Base-by-base conservation (phyloP, 2,329 filamentous ascomycete species). In the Hypoxylon sp. region DNA sequence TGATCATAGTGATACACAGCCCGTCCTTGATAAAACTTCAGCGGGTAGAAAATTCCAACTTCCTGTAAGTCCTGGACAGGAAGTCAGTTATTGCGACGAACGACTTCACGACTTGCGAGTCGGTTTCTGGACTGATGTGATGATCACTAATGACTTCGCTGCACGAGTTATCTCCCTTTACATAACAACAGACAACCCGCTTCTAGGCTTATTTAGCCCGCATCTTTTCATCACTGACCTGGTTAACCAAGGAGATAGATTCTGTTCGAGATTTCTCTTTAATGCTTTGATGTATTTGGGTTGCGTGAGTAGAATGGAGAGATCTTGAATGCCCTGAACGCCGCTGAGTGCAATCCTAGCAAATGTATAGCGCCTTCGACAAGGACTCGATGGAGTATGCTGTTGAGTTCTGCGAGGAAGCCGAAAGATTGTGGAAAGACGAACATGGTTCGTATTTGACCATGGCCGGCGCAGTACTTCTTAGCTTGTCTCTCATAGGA, bases 181-280 rank as follows among this genome's bases (percentile, higher is more conserved):
- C 45, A 63, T 81, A 4, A 69, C 74, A 55, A 81, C 79, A 1
- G 80, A 82, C 11, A 78, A 81, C 55, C 79, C 80, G 0, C 70
- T 82, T 1, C 65, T 82, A 11, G 79, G 78, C 1, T 59, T 74
- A 0, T 82, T 82, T 45, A 73, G 80, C 25, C 65, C 80, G 0
- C 17, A 72, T 19, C 65, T 80, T 0, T 80, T 82, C 45, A 63
- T 82, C 13, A 51, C 70, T 9, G 76, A 81, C 57, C 67, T 82
- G 2, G 63, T 78, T 2, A 53, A 62, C 13, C 59, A 70, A 3
- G 59, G 63, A 13, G 48, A 57, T 2, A 64, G 69, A 0, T 76
- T 76, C 52, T 82, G 80, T 46, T 80, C 79, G 1, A 65, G 70
- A 0, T 74, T 82, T 9, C 64, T 82, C 0, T 77, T 82, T 10